Evolutionary conservation across 1,284 basidiomycete genomes (phyloP).

Genomic region (Ustilago bromivora): DNA sequence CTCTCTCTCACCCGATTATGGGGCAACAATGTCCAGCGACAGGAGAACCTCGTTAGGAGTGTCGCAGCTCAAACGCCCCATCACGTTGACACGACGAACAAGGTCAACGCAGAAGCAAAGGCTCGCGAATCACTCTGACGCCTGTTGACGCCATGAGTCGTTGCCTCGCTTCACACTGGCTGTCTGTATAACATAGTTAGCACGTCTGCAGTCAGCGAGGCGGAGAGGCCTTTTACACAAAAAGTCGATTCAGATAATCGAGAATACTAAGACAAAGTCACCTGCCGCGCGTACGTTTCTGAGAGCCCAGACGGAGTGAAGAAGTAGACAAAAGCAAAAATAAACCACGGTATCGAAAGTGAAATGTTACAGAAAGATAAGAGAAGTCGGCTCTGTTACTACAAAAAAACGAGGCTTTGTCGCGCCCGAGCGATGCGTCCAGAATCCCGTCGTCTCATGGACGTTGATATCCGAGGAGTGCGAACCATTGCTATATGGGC

Average conservation of each 20-base stretch:
- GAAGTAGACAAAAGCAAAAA: conserved; percentile 1
- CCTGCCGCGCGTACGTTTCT: neutral
- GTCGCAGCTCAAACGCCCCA: conserved; percentile 1
- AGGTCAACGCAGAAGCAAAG: neutral
- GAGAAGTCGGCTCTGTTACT: neutral
- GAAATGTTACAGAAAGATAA: conserved; percentile 12
- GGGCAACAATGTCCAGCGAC: conserved; percentile 5
- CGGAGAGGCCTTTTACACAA: neutral
- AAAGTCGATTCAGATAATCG: neutral
- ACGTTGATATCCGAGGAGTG: neutral
- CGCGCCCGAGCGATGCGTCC: neutral
- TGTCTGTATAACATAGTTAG: neutral
- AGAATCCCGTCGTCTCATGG: neutral
- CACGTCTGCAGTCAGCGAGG: neutral
- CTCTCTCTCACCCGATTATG: conserved; percentile 13
- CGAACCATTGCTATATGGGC: neutral
- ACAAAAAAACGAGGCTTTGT: neutral
- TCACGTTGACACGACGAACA: neutral
- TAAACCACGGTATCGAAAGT: conserved; percentile 7
- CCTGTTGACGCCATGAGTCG: neutral
- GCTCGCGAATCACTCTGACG: neutral
- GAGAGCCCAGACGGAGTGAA: neutral
- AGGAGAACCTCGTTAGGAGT: conserved; percentile 14
- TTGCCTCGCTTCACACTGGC: neutral
- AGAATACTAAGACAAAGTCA: conserved; percentile 26